Evolutionary conservation across 2,329 filamentous ascomycete species (phyloP).

Genomic region (Neonectria coccinea): DNA sequence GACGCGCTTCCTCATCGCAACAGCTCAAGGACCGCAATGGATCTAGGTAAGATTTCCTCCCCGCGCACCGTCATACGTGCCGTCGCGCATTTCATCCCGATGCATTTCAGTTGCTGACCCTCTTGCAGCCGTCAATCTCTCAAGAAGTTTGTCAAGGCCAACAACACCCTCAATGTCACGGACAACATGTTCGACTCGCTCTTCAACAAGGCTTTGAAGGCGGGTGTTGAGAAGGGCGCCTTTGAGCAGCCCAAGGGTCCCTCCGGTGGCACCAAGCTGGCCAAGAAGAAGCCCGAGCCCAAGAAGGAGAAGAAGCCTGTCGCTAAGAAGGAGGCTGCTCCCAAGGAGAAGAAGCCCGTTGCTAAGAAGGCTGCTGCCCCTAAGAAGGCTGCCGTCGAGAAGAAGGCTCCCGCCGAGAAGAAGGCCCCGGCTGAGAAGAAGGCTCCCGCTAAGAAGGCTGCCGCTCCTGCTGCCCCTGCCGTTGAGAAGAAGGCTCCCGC

Average conservation of each 20-base stretch:
- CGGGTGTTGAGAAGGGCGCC: conserved; percentile 85
- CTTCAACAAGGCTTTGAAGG: conserved; percentile 87
- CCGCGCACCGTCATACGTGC: conserved; percentile 26
- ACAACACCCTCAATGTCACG: conserved; percentile 61
- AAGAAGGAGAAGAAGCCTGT: conserved; percentile 54
- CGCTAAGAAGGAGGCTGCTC: conserved; percentile 47
- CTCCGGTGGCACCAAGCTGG: conserved; percentile 92
- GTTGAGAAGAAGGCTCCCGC: conserved; percentile 45
- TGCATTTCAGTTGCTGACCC: conserved; percentile 30
- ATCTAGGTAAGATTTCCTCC: conserved; percentile 53
- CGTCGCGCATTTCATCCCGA: conserved; percentile 14
- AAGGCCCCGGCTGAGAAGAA: conserved; percentile 50
- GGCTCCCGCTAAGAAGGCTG: conserved; percentile 47
- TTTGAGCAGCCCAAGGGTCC: conserved; percentile 93
- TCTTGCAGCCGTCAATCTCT: conserved; percentile 65
- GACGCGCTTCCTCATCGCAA: conserved; percentile 50
- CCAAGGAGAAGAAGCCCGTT: conserved; percentile 50
- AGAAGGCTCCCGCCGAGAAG: conserved; percentile 48
- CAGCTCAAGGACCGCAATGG: conserved; percentile 74
- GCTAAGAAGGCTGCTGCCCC: conserved; percentile 50
- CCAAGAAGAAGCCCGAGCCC: conserved; percentile 74
- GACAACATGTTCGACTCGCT: conserved; percentile 75
- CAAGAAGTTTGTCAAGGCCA: conserved; percentile 71
- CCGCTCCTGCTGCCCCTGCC: conserved; percentile 17
- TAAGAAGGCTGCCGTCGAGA: conserved; percentile 48